A percentile compares a stretch with the other conserved stretches of the same genome.
These are phyloP conservation scores for Ulmus americana DNA, from an alignment of 331 rosid species.

Conservation along the genomic window DNA sequence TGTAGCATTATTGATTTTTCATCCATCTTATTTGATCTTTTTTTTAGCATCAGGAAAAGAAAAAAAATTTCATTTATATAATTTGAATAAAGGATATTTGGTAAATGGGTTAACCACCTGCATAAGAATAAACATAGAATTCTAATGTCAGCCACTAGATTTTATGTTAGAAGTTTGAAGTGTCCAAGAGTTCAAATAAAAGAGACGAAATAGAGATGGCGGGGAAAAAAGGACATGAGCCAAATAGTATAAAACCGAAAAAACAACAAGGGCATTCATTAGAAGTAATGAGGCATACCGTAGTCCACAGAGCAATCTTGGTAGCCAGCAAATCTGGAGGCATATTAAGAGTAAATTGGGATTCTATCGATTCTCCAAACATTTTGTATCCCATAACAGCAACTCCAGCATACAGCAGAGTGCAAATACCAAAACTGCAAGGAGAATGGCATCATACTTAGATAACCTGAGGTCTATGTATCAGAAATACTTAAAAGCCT, in stretches of 20 bases:
- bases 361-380: constrained; percentile 75
- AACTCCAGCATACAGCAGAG: constrained; percentile 66
- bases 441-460: constrained; percentile 4
- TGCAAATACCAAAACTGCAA: constrained; percentile 66
- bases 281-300: constrained; percentile 41
- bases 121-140: constrained; percentile 25
- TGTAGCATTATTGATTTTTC: no score
- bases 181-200: background rate
- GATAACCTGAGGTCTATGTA: no score
- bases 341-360: constrained; percentile 94
- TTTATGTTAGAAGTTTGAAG: constrained; percentile 9
- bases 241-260: background rate
- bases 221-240: background rate
- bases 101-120: constrained; percentile 99
- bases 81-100: constrained; percentile 74
- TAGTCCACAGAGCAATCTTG: constrained; percentile 94
- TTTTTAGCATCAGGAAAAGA: background rate
- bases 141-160: constrained; percentile 22
- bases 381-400: constrained; percentile 89
- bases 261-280: background rate
- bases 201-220: background rate
- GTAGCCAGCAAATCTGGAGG: constrained; percentile 75
- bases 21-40: no score
- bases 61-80: background rate
- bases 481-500: background rate